These are phyloP conservation scores for Umbelopsis sp. DNA, from an alignment of 192 early-diverging fungal species.

Conservation along the genomic window DNA sequence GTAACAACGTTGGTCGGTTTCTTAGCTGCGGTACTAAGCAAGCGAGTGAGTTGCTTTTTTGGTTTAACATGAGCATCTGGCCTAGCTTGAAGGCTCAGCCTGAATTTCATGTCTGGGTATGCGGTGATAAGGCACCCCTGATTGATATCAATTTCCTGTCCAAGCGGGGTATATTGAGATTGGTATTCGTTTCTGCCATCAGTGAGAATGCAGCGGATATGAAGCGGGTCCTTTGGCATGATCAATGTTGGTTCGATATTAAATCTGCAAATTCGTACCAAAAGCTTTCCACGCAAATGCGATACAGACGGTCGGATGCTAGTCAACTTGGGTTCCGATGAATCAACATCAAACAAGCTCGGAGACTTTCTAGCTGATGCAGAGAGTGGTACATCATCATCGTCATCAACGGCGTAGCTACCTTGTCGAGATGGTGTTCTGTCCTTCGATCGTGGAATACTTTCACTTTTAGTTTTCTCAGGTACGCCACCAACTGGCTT, in stretches of 20 bases:
- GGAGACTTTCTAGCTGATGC: neutral
- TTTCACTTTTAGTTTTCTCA: conserved; percentile 17
- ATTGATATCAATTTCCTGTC: conserved; percentile 14
- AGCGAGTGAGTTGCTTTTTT: conserved; percentile 6
- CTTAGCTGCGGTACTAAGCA: neutral
- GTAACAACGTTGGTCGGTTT: neutral
- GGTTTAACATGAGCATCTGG: neutral
- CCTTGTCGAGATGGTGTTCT: neutral
- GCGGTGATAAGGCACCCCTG: conserved; percentile 11
- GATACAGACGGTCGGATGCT: neutral
- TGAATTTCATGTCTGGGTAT: conserved; percentile 11
- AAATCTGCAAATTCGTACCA: conserved; percentile 11
- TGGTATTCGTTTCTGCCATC: conserved; percentile 19
- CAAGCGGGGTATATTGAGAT: conserved; percentile 17
- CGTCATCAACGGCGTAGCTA: neutral
- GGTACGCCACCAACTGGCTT: neutral
- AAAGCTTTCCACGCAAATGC: conserved; percentile 2
- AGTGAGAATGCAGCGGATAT: conserved; percentile 11
- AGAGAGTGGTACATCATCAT: conserved; percentile 3
- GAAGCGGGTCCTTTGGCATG: conserved; percentile 8
- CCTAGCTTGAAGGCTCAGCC: conserved; percentile 2
- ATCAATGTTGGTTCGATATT: conserved; percentile 10
- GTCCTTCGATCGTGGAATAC: neutral
- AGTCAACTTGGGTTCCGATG: neutral
- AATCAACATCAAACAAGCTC: neutral